Evolutionary conservation across 441 rosid species (phyloP).

Genomic region (Syzygium malaccense): DNA sequence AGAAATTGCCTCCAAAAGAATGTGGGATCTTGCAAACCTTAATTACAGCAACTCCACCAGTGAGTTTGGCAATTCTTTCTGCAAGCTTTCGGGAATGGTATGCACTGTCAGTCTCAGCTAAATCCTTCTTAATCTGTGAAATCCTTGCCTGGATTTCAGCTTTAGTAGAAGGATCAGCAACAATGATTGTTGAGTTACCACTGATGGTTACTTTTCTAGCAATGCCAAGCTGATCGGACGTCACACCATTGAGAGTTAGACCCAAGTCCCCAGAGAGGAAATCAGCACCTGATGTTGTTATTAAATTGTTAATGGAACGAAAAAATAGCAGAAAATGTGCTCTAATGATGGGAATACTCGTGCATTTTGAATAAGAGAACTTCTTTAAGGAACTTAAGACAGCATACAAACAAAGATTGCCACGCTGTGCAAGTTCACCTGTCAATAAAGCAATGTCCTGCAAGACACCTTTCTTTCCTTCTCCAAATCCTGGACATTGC

Average conservation of each 20-base stretch:
- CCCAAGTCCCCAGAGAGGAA: slow-evolving; percentile 73
- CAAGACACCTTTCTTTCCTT: slow-evolving; percentile 74
- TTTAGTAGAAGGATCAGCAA: slow-evolving; percentile 75
- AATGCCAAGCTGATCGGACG: slow-evolving; percentile 85
- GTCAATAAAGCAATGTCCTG: slow-evolving; percentile 94
- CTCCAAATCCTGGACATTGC: slow-evolving; percentile 81
- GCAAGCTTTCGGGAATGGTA: slow-evolving; percentile 54
- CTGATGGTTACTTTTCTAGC: slow-evolving; percentile 59
- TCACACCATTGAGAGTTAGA: slow-evolving; percentile 34
- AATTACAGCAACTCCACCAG: slow-evolving; percentile 75
- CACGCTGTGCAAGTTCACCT: slow-evolving; percentile 27
- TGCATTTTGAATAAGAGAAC: neutral
- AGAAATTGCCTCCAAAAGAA: neutral
- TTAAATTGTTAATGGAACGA: slow-evolving; percentile 1
- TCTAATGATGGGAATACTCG: neutral
- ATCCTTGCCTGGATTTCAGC: slow-evolving; percentile 88
- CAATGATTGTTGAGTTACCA: slow-evolving; percentile 66
- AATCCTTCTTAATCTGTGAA: slow-evolving; percentile 78
- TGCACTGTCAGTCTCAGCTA: slow-evolving; percentile 58
- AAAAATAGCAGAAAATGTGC: neutral
- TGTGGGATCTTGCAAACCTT: slow-evolving; percentile 39
- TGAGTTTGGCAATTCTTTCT: slow-evolving; percentile 81
- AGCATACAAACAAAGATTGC: neutral
- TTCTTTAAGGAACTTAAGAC: neutral
- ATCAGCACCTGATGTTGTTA: slow-evolving; percentile 53